A percentile compares a stretch with the other conserved stretches of the same genome.
Evolutionary conservation across 108 stramenopile species (phyloP).

Genomic region (Pseudonitzschia multiseries): DNA sequence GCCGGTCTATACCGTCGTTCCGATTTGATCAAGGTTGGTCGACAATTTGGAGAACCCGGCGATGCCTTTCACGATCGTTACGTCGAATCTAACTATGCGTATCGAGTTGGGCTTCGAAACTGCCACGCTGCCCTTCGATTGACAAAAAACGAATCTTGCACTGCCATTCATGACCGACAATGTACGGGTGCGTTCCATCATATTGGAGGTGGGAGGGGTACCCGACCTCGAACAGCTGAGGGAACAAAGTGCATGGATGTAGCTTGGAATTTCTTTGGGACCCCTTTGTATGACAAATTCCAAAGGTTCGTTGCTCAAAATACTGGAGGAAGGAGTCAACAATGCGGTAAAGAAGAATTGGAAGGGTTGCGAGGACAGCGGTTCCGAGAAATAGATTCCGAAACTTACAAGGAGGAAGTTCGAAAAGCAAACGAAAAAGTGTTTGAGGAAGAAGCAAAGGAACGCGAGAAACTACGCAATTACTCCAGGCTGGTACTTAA

Average conservation of each 20-base stretch:
- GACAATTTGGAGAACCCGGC: slow-evolving; percentile 52
- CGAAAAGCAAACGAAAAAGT: slow-evolving; percentile 25
- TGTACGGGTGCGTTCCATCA: slow-evolving; percentile 52
- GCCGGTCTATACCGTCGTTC: slow-evolving; percentile 42
- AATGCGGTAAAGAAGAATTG: slow-evolving; percentile 30
- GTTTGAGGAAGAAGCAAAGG: slow-evolving; percentile 27
- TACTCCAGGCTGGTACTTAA: slow-evolving; percentile 22
- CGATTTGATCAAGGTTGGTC: slow-evolving; percentile 32
- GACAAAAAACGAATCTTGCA: slow-evolving; percentile 27
- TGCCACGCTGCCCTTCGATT: slow-evolving; percentile 34
- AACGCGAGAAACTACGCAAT: slow-evolving; percentile 29
- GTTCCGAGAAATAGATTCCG: slow-evolving; percentile 34
- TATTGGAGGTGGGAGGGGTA: slow-evolving; percentile 54
- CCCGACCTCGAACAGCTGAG: slow-evolving; percentile 32
- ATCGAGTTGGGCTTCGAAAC: slow-evolving; percentile 28
- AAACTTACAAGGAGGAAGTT: slow-evolving; percentile 29
- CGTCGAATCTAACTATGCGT: slow-evolving; percentile 44
- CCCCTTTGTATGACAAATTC: slow-evolving; percentile 35
- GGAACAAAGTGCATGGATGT: slow-evolving; percentile 32
- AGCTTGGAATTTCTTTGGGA: slow-evolving; percentile 46
- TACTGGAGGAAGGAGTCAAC: slow-evolving; percentile 4
- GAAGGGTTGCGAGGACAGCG: slow-evolving; percentile 19
- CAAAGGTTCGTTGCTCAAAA: slow-evolving; percentile 12
- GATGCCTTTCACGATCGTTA: slow-evolving; percentile 48
- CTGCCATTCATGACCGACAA: slow-evolving; percentile 7